Evolutionary conservation across 352 stramenopile genomes (phyloP), one percentile per base, ranked within the genome.

Genomic region (Aphanomyces invadans): DNA sequence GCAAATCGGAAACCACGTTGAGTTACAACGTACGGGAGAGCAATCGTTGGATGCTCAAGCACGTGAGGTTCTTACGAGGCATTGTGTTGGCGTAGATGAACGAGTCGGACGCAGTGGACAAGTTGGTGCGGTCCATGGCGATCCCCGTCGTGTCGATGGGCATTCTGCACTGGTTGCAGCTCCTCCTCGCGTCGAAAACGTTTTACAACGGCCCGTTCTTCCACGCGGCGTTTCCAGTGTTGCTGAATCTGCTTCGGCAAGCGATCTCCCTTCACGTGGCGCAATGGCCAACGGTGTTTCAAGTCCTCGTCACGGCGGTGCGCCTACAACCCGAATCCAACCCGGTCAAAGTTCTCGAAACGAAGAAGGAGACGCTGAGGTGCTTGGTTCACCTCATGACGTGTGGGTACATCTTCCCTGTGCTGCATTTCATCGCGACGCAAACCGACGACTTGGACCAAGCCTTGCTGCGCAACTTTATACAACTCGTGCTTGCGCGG

Each of bases 301-400:
- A 71, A 51, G 84, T 95, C 4, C 67, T 95, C 25, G 82, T 95
- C 46, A 90, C 77, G 3, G 86, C 83, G 1, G 67, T 95, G 4
- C 76, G 79, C 1, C 44, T 92, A 29, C 82, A 92, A 52, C 79
- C 82, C 2, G 86, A 92, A 21, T 78, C 89, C 29, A 92, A 95
- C 32, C 82, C 86, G 1, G 83, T 95, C 42, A 95, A 95, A 76
- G 79, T 84, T 17, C 72, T 95, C 0, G 86, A 95, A 51, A 71
- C 92, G 39, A 92, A 92, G 67, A 80, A 84, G 0, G 86, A 95
- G 65, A 87, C 83, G 17, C 74, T 95, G 44, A 79, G 86, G 1
- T 90, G 78, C 38, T 92, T 95, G 86, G 82, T 91, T 21, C 90
- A 88, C 60, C 88, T 95, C 78, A 90, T 95, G 68, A 91, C 83